Evolutionary conservation across 495 filamentous ascomycete genomes (phyloP).

Genomic region (Venustampulla echinocandica): DNA sequence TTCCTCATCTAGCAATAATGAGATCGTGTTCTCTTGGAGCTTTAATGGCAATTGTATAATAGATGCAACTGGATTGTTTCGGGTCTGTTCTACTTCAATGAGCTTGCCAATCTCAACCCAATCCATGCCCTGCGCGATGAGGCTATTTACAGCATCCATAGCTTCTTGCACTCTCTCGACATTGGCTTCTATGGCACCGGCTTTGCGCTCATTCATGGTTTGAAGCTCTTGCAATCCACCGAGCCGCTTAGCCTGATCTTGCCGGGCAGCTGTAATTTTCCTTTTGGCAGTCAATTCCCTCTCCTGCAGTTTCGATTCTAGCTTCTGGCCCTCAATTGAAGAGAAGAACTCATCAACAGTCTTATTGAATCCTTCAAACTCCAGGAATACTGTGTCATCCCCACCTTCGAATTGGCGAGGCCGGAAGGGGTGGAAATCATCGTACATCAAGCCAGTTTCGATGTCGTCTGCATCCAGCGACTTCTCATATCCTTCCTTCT

Average conservation of each 20-base stretch:
- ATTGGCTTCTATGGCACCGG: conserved; percentile 82
- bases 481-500: conserved; percentile 22
- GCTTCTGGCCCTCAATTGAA: conserved; percentile 86
- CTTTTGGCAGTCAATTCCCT: conserved; percentile 70
- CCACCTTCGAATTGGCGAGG: conserved; percentile 74
- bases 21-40: conserved; percentile 79
- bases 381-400: conserved; percentile 52
- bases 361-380: conserved; percentile 78
- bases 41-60: conserved; percentile 85
- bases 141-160: conserved; percentile 78
- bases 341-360: conserved; percentile 97
- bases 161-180: conserved; percentile 82
- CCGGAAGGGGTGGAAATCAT: conserved; percentile 92
- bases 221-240: conserved; percentile 73
- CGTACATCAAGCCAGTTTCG: conserved; percentile 56
- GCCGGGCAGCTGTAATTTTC: conserved; percentile 70
- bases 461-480: conserved; percentile 31
- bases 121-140: conserved; percentile 90
- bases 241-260: conserved; percentile 76
- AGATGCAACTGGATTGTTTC: conserved; percentile 75
- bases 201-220: conserved; percentile 78
- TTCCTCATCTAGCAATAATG: conserved; percentile 65
- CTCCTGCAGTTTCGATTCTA: conserved; percentile 74
- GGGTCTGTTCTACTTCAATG: conserved; percentile 74
- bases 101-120: conserved; percentile 85